Conservation (phyloP, 2,329 filamentous ascomycete species). For the Nothophoma quercina region DNA sequence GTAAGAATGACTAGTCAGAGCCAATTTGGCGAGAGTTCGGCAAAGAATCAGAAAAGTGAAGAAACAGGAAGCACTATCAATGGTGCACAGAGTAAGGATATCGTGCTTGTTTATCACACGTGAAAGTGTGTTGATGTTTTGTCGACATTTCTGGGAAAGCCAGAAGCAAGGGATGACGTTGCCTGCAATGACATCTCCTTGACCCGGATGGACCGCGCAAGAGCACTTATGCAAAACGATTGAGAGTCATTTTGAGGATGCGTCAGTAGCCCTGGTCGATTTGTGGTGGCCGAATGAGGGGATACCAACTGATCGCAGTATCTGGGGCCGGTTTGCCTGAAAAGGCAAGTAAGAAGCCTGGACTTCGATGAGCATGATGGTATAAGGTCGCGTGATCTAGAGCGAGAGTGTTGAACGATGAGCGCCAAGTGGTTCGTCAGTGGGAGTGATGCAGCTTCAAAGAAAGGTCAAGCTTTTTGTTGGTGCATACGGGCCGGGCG, state of each 20-base stretch:
- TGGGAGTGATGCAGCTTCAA: neutral
- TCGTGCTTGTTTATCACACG: conserved; percentile 9
- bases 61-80: neutral
- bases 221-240: neutral
- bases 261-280: neutral
- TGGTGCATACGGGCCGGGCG: conserved; percentile 3
- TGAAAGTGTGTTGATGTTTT: conserved; percentile 1
- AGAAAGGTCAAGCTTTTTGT: conserved; percentile 3
- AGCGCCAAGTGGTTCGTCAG: neutral
- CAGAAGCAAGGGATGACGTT: neutral
- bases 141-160: neutral
- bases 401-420: neutral
- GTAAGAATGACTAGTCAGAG: neutral
- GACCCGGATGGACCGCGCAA: neutral
- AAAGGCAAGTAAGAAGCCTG: neutral
- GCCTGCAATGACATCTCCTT: neutral
- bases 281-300: conserved; percentile 2
- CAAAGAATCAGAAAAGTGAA: neutral
- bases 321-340: neutral
- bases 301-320: neutral
- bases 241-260: neutral
- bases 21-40: neutral
- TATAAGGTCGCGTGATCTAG: neutral
- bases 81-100: neutral
- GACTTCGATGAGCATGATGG: neutral